These are phyloP conservation scores for Articulospora tetracladia DNA, from an alignment of 495 filamentous ascomycete species.

Conservation along the genomic window DNA sequence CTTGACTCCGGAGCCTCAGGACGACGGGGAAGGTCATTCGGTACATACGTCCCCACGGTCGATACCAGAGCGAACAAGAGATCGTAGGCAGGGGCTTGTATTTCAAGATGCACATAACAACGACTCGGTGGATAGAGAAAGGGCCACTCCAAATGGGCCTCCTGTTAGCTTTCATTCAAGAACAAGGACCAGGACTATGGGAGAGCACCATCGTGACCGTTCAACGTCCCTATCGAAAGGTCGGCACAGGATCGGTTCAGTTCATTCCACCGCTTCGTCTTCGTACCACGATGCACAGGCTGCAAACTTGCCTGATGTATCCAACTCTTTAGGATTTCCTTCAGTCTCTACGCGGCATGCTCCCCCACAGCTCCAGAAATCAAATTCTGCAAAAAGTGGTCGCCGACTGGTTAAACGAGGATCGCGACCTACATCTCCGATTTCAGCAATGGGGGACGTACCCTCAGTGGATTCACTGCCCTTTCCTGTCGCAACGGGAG, in stretches of 20 bases:
- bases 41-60: constrained; percentile 34
- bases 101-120: constrained; percentile 41
- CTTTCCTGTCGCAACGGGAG: constrained; percentile 52
- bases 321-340: constrained; percentile 34
- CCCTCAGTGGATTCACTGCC: constrained; percentile 51
- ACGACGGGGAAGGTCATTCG: constrained; percentile 21
- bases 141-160: constrained; percentile 3
- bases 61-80: constrained; percentile 26
- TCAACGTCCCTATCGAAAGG: constrained; percentile 33
- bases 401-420: constrained; percentile 45
- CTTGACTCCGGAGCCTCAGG: constrained; percentile 49
- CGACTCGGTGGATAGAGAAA: constrained; percentile 21
- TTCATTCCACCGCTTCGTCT: constrained; percentile 35
- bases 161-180: constrained; percentile 31
- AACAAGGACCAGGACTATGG: constrained; percentile 49
- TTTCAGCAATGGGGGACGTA: constrained; percentile 29
- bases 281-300: constrained; percentile 35
- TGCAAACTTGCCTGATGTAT: constrained; percentile 28
- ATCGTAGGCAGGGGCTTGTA: constrained; percentile 45
- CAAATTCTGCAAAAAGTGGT: constrained; percentile 34
- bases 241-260: constrained; percentile 49
- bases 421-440: constrained; percentile 43
- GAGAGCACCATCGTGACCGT: constrained; percentile 37
- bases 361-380: constrained; percentile 34
- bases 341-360: constrained; percentile 28